A percentile compares a stretch with the other conserved stretches of the same genome.
These are phyloP conservation scores for Harrya chromipes DNA, from an alignment of 768 basidiomycete genomes.

Conservation along the genomic window DNA sequence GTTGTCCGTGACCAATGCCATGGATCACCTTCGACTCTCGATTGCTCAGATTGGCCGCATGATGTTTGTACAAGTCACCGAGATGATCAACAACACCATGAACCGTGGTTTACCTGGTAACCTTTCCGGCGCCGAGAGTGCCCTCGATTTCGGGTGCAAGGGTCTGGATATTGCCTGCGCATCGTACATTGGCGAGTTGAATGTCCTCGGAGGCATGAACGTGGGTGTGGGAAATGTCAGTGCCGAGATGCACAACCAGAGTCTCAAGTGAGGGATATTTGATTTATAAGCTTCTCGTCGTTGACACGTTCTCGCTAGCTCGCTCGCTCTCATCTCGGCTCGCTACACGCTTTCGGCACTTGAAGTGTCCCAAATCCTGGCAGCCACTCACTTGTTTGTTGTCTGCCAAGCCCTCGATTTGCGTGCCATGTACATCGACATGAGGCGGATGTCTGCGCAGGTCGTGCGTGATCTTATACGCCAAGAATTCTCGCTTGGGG, in stretches of 20 bases:
- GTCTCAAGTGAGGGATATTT: slow-evolving; percentile 63
- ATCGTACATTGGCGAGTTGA: slow-evolving; percentile 79
- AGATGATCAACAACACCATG: slow-evolving; percentile 55
- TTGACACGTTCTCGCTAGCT: slow-evolving; percentile 40
- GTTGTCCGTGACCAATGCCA: slow-evolving; percentile 78
- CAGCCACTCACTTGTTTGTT: slow-evolving; percentile 72
- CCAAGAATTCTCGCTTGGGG: slow-evolving; percentile 11
- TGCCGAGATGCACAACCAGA: slow-evolving; percentile 92
- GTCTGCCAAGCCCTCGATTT: slow-evolving; percentile 84
- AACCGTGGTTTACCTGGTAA: slow-evolving; percentile 80
- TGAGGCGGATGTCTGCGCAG: slow-evolving; percentile 36
- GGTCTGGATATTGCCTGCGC: slow-evolving; percentile 84
- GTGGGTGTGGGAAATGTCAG: slow-evolving; percentile 83
- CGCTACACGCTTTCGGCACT: slow-evolving; percentile 76
- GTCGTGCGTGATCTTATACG: slow-evolving; percentile 20
- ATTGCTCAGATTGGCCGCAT: slow-evolving; percentile 71
- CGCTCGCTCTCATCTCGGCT: slow-evolving; percentile 79
- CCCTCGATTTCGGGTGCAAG: slow-evolving; percentile 78
- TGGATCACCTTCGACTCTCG: slow-evolving; percentile 81
- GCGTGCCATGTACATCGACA: slow-evolving; percentile 69
- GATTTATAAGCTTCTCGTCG: no score
- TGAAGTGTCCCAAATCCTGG: slow-evolving; percentile 73
- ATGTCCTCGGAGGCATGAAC: slow-evolving; percentile 68
- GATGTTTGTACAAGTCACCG: slow-evolving; percentile 60
- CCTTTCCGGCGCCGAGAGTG: slow-evolving; percentile 75